phyloP scores from a whole-genome alignment of 2,329 filamentous ascomycete species.

The Neurospora crassa region DNA sequence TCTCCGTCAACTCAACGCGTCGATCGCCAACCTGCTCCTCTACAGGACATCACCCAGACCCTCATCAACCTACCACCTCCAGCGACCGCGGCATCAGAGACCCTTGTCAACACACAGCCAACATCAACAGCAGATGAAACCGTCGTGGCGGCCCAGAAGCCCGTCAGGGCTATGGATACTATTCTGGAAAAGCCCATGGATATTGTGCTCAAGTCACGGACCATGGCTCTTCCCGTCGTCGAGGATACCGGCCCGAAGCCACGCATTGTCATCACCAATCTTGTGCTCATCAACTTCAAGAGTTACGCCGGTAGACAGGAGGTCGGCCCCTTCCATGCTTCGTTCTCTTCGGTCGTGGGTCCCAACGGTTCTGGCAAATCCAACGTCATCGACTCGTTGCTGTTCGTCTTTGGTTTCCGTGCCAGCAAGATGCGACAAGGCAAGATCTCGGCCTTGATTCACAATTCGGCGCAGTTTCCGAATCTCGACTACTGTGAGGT shows the following conservation, averaged over 20 bases:
- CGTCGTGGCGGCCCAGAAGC: slow-evolving; percentile 47
- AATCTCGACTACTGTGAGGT: slow-evolving; percentile 89
- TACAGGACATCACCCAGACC: slow-evolving; percentile 59
- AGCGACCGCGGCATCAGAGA: slow-evolving; percentile 10
- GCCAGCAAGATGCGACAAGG: slow-evolving; percentile 99
- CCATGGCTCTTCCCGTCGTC: slow-evolving; percentile 54
- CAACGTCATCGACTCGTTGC: slow-evolving; percentile 93
- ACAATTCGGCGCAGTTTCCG: slow-evolving; percentile 84
- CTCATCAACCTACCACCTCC: neutral
- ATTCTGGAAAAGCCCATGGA: slow-evolving; percentile 85
- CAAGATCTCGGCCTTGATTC: slow-evolving; percentile 94
- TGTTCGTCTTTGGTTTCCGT: slow-evolving; percentile 98
- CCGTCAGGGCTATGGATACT: slow-evolving; percentile 67
- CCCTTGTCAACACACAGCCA: slow-evolving; percentile 58
- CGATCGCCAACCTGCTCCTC: slow-evolving; percentile 44
- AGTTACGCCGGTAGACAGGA: slow-evolving; percentile 94
- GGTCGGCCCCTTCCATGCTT: slow-evolving; percentile 92
- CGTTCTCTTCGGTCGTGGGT: slow-evolving; percentile 95
- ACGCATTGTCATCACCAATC: slow-evolving; percentile 84
- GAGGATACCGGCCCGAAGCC: slow-evolving; percentile 71
- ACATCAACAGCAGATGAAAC: slow-evolving; percentile 33
- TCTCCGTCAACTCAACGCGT: slow-evolving; percentile 49
- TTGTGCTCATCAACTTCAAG: slow-evolving; percentile 95
- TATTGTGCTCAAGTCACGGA: slow-evolving; percentile 80
- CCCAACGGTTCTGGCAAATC: slow-evolving; percentile 98